Conservation (phyloP, 2,329 filamentous ascomycete genomes). For the Colletotrichum higginsianum region DNA sequence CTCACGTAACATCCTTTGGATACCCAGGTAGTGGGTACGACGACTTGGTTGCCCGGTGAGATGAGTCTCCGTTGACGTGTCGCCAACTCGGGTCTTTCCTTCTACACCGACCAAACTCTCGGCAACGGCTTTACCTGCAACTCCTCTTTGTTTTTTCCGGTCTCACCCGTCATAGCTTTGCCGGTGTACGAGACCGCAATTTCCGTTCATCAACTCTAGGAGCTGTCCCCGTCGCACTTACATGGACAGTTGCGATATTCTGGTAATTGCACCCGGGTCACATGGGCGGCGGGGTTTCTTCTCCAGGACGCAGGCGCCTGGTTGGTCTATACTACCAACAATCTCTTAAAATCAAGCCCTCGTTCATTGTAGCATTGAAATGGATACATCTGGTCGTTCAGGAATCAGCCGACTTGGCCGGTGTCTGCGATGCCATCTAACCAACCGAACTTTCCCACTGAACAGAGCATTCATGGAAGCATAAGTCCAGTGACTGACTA, state of each 20-base stretch:
- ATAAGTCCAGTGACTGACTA: no score
- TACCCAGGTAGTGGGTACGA: neutral
- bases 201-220: neutral
- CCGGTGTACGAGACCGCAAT: neutral
- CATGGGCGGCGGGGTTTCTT: neutral
- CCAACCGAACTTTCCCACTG: no score
- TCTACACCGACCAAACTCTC: neutral
- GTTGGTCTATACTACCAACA: no score
- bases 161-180: neutral
- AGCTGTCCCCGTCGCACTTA: neutral
- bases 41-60: neutral
- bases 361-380: neutral
- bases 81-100: neutral
- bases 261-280: no score
- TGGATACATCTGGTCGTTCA: no score
- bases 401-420: no score
- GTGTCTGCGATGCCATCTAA: neutral
- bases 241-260: neutral
- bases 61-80: neutral
- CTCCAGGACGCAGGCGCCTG: no score
- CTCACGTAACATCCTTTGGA: slow-evolving; percentile 2
- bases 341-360: no score
- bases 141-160: neutral
- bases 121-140: neutral
- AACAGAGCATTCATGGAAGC: neutral